Evolutionary conservation across 257 asterid species (phyloP), one percentile per base, ranked within the genome.

Genomic region (Buddleja alternifolia): DNA sequence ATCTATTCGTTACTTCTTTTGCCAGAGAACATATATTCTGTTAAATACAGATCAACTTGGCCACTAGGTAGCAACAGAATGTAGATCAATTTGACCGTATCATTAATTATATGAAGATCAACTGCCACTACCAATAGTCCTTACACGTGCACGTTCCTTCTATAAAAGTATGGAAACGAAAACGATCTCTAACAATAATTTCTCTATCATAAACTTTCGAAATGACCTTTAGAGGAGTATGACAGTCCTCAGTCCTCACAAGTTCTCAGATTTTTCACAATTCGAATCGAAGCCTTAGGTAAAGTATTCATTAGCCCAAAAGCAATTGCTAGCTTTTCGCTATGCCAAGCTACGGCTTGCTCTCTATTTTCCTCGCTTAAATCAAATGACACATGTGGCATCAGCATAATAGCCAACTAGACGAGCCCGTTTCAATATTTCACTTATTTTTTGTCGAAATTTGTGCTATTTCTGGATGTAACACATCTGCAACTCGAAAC

Each of bases 191-290:
- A 56, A 88, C 83, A 20, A 75, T 52, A 54, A 90, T 83, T 52
- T 86, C 86, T 76, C 83, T 74, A 29, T 77, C 81, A 71, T 80
- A 88, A 75, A 83, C 86, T 75, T 78, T 50, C 4, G 90, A 81
- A 57, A 83, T 75, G 58, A 86, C 87, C 83, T 88, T 86, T 62
- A 84, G 12, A 77, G 73, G 64, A 6, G 71, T 66, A 67, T 90
- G 96, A 48, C 94, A 90, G 54, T 88, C n/a, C n/a, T n/a, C n/a
- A n/a, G n/a, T n/a, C 88, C 64, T 78, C 85, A 75, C 86, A 84
- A 20, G 89, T 84, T 50, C 96, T 83, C 34, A 88, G 60, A 57
- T 88, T 84, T 36, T 88, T 86, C 25, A 80, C 85, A 60, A 84
- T 81, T 45, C 77, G 59, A 8, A 86, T 75, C 15, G 69, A 73